These are phyloP conservation scores for Leonotis leonurus DNA, from an alignment of 257 asterid species.

Conservation along the genomic window DNA sequence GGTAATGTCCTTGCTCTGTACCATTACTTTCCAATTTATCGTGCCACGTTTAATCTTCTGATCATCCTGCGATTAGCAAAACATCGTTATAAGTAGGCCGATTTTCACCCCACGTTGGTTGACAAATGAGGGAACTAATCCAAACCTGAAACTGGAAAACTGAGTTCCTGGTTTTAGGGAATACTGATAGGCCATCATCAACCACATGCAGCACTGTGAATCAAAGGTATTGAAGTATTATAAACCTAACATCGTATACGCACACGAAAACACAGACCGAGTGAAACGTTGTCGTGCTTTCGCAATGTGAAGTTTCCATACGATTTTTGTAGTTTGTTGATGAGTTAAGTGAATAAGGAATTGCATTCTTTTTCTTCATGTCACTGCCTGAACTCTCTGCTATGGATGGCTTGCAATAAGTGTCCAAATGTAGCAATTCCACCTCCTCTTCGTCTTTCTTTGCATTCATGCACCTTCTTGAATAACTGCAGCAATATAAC, in stretches of 20 bases:
- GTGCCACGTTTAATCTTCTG: conserved; percentile 33
- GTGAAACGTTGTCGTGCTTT: not conserved
- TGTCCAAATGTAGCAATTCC: conserved; percentile 33
- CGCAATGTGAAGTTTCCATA: not conserved
- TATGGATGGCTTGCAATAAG: conserved; percentile 19
- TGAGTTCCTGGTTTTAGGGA: conserved; percentile 32
- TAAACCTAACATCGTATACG: not conserved
- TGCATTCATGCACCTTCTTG: not conserved
- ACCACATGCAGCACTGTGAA: conserved; percentile 37
- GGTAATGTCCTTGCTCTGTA: conserved; percentile 35
- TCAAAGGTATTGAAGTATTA: not conserved
- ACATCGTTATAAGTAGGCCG: not conserved
- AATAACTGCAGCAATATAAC: not conserved
- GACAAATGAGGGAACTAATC: no score
- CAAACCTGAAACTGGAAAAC: conserved; percentile 53
- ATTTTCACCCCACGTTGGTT: not conserved
- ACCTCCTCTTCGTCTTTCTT: conserved; percentile 18
- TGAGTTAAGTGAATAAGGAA: conserved; percentile 24
- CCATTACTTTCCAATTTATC: conserved; percentile 33
- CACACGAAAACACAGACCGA: not conserved
- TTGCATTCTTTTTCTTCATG: conserved; percentile 6
- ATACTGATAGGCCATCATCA: conserved; percentile 27
- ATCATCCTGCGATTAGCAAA: conserved; percentile 25
- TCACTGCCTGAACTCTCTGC: conserved; percentile 11
- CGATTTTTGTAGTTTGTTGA: not conserved